Evolutionary conservation across 2,329 filamentous ascomycete genomes (phyloP).

Genomic region (Paecilomyces variotii): DNA sequence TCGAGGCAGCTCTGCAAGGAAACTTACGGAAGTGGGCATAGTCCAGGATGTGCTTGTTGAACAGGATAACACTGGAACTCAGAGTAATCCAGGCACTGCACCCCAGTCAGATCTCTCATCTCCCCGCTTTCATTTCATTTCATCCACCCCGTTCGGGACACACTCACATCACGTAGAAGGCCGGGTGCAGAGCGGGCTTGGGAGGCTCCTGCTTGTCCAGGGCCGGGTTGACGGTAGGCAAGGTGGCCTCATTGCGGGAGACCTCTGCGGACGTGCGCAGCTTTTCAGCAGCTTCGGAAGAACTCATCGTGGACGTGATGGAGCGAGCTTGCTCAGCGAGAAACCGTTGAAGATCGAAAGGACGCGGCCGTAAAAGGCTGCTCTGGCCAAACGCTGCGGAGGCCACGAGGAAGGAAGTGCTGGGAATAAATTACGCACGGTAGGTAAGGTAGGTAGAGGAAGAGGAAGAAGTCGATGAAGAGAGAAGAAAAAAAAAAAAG

Average conservation of each 20-base stretch:
- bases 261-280: conserved; percentile 70
- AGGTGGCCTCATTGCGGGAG: conserved; percentile 40
- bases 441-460: conserved; percentile 4
- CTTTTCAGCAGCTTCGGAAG: conserved; percentile 68
- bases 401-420: conserved; percentile 26
- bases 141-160: not conserved
- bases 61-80: conserved; percentile 90
- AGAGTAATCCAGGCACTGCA: conserved; percentile 80
- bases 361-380: conserved; percentile 37
- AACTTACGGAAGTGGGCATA: conserved; percentile 71
- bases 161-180: conserved; percentile 68
- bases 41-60: conserved; percentile 98
- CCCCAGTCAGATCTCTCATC: conserved; percentile 9
- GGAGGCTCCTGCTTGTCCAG: conserved; percentile 61
- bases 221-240: conserved; percentile 74
- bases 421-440: too few species aligned
- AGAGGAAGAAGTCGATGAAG: not conserved
- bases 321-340: conserved; percentile 32
- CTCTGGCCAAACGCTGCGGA: conserved; percentile 36
- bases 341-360: conserved; percentile 42
- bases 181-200: conserved; percentile 63
- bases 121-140: not conserved
- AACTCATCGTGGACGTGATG: conserved; percentile 44
- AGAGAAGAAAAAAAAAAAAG: conserved; percentile 8
- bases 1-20: not conserved